Evolutionary conservation across 768 basidiomycete species (phyloP), one percentile per base, ranked within the genome.

Genomic region (Suillus plorans): DNA sequence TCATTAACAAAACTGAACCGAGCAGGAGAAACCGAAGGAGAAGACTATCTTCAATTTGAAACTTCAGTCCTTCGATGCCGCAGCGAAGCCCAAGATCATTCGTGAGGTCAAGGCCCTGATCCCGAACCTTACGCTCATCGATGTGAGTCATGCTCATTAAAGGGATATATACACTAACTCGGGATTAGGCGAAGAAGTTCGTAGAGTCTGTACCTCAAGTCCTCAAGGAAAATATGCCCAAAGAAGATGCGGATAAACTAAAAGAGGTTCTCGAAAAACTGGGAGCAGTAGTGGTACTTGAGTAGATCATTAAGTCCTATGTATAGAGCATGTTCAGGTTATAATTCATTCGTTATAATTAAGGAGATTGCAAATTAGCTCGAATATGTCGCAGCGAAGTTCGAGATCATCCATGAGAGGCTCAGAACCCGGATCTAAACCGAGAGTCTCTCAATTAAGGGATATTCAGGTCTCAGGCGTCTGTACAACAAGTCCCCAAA

Each of bases 241-340:
- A 99, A 79, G 97, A 99, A 70, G 97, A 99, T 45, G 96, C 97
- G 3, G 97, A 99, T 78, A 98, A 98, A 80, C 81, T 99, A 75
- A 86, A 96, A 80, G 89, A 89, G 77, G 87, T 88, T n/a, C 91
- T 99, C 79, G 89, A 92, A 79, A 88, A 80, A 62, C 86, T 97
- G 57, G 97, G 97, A 28, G 97, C 91, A 62, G 88, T 93, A 64
- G 85, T 99, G 67, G 85, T 83, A 70, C 84, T 99, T 75, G 94
- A 95, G 73, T 96, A 85, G 81, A 74, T 63, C 61, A 58, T 28
- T 60, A 63, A 63, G 62, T 50, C 67, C 66, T 41, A 61, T 64
- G 44, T 59, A 68, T 63, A 62, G 44, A 65, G 50, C 67, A 66
- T 64, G 34, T 68, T 44, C 68, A 22, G 63, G 47, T 50, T 60